Percentiles rank a stretch among this genome's conserved stretches.
Conservation (phyloP, 2,329 filamentous ascomycete genomes). For the Claviceps arundinis region DNA sequence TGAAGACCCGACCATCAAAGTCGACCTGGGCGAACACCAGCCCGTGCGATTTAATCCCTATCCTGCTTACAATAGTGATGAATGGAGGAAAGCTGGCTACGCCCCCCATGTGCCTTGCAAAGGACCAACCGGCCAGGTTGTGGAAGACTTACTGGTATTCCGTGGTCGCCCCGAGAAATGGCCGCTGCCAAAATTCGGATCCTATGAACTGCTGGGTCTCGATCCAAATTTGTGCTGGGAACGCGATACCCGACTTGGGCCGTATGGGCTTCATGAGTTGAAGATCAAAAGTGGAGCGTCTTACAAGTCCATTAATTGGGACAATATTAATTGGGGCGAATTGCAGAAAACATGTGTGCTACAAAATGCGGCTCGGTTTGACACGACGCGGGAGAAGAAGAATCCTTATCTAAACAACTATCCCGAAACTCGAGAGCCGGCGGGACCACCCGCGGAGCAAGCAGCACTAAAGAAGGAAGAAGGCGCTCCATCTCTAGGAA, state of each 20-base stretch:
- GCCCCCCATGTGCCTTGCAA: conserved; percentile 51
- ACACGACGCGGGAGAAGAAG: conserved; percentile 23
- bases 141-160: conserved; percentile 51
- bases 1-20: conserved; percentile 20
- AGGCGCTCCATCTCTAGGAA: background rate
- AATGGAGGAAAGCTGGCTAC: conserved; percentile 43
- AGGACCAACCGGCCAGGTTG: conserved; percentile 45
- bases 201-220: conserved; percentile 45
- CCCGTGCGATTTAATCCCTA: conserved; percentile 56
- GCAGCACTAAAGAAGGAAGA: background rate
- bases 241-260: conserved; percentile 54
- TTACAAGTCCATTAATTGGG: conserved; percentile 39
- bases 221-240: conserved; percentile 55
- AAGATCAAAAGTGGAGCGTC: conserved; percentile 30
- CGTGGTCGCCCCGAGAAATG: conserved; percentile 47
- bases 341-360: conserved; percentile 54
- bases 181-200: conserved; percentile 48
- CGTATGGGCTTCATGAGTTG: conserved; percentile 44
- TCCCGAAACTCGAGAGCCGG: conserved; percentile 17
- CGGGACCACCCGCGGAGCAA: conserved; percentile 8
- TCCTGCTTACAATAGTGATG: conserved; percentile 50
- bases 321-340: conserved; percentile 54
- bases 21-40: conserved; percentile 29
- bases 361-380: conserved; percentile 54
- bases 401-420: conserved; percentile 33